Evolutionary conservation across 1,284 basidiomycete species (phyloP).

Genomic region (Rhodotorula mucilaginosa): DNA sequence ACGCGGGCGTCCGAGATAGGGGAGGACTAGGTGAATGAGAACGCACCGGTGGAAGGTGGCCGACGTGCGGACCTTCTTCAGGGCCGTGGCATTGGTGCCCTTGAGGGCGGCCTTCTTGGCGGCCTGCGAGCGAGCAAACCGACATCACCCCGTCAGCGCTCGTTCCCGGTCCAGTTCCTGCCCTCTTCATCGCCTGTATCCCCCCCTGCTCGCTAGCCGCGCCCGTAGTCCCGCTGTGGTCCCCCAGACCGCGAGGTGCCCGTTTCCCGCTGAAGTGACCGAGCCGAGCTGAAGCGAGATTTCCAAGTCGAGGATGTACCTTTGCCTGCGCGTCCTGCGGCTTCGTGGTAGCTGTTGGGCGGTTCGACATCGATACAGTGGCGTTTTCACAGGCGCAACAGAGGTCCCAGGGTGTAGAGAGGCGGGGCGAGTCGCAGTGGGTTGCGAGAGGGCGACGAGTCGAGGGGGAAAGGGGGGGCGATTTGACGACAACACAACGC

Average conservation of each 20-base stretch:
- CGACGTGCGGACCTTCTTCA: constrained; percentile 79
- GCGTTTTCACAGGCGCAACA: no score
- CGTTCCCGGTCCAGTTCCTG: neutral
- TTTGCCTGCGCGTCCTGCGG: constrained; percentile 43
- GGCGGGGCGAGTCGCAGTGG: neutral
- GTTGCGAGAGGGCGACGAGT: neutral
- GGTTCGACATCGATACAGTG: neutral
- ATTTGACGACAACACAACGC: neutral
- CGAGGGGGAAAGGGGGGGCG: neutral
- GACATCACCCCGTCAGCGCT: neutral
- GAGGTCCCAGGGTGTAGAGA: neutral
- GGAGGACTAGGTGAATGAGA: neutral
- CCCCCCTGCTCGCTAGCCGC: no score
- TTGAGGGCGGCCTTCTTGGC: constrained; percentile 97
- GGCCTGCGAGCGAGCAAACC: constrained; percentile 67
- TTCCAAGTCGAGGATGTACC: constrained; percentile 16
- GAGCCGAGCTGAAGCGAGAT: neutral
- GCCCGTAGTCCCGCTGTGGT: neutral
- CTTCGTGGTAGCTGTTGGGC: constrained; percentile 32
- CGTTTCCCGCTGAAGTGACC: no score
- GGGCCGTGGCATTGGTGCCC: constrained; percentile 71
- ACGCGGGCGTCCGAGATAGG: no score
- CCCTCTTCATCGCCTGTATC: neutral
- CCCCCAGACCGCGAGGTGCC: no score
- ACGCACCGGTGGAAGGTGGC: constrained; percentile 82